Base-by-base conservation (phyloP, 768 basidiomycete species). In the Galerina marginata region DNA sequence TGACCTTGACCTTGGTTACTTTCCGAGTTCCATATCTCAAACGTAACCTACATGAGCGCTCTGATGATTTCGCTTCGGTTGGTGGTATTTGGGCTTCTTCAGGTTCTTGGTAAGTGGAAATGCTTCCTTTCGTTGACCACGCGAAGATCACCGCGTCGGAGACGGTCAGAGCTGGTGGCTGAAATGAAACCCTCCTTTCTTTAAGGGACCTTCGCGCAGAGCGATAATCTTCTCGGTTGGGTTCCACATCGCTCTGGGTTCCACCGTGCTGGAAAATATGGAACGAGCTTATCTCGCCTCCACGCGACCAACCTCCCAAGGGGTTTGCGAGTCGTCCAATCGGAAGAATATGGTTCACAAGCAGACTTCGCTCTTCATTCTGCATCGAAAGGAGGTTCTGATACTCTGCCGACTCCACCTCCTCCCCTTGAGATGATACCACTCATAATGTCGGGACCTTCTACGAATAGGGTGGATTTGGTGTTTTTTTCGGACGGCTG, bases 401-500 rank as follows among this genome's bases (percentile, higher is more conserved):
- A 15, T n/a, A 33, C 36, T n/a, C 40, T 23, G 14, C 12, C 4
- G 5, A 29, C 51, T 37, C 33, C 40, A 11, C 61, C 62, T 26
- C 87, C 86, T 1, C 77, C 79, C 2, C 74, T 90, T 38, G 81
- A 88, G 58, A 68, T 91, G 7, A 63, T 79, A 9, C 86, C 87
- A 44, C 77, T 92, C 25, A 75, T 84, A 26, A 74, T 81, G 5
- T 88, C 90, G 36, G 91, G 91, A 0, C 77, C 83, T 7, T 80
- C 85, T 10, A 69, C 70, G 39, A 92, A 92, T 68, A 83, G 91
- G 15, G 83, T 91, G 25, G 86, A 91, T 74, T 74, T 93, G 9
- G 84, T 90, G 10, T 92, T 92, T 74, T 91, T 92, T 71, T 81
- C 85, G 0, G 90, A 92, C 62, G 91, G 91, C 37, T 92, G 91